Conservation (phyloP, 1,139 yeast genomes). For the Kluyveromyces sp. region DNA sequence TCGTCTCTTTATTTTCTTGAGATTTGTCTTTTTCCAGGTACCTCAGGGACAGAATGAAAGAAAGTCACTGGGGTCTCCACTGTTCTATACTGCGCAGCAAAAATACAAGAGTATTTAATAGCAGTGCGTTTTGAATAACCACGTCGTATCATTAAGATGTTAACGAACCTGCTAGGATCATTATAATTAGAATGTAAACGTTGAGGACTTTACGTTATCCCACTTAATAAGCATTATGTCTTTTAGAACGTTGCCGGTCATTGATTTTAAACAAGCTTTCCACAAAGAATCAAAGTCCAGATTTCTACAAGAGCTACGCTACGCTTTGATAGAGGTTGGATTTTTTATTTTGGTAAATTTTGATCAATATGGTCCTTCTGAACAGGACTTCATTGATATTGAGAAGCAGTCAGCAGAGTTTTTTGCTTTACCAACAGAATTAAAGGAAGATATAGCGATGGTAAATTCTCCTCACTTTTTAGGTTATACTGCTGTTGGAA, state of each 20-base stretch:
- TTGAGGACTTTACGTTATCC: too few relatives aligned
- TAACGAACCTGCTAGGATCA: too few relatives aligned
- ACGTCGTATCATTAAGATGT: too few relatives aligned
- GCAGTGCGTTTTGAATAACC: too few relatives aligned
- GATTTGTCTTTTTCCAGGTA: too few relatives aligned
- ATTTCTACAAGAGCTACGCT: constrained; percentile 40
- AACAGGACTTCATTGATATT: constrained; percentile 35
- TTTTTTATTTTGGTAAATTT: constrained; percentile 45
- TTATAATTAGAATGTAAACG: too few relatives aligned
- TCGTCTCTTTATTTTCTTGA: too few relatives aligned
- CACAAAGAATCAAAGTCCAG: constrained; percentile 36
- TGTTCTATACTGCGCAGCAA: too few relatives aligned
- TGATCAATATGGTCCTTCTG: constrained; percentile 16
- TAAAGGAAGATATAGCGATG: constrained; percentile 51
- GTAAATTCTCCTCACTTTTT: constrained; percentile 56
- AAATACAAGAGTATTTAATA: too few relatives aligned
- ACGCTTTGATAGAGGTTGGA: constrained; percentile 56
- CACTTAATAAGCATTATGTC: constrained; percentile 17
- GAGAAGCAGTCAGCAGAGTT: constrained; percentile 40
- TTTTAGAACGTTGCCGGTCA: constrained; percentile 23
- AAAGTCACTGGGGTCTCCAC: too few relatives aligned
- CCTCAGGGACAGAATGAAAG: too few relatives aligned
- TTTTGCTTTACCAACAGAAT: constrained; percentile 46
- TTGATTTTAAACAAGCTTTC: constrained; percentile 18
- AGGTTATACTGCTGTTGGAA: constrained; percentile 60